Evolutionary conservation across 1,284 basidiomycete genomes (phyloP).

Genomic region (Ceratobasidium papillatum): DNA sequence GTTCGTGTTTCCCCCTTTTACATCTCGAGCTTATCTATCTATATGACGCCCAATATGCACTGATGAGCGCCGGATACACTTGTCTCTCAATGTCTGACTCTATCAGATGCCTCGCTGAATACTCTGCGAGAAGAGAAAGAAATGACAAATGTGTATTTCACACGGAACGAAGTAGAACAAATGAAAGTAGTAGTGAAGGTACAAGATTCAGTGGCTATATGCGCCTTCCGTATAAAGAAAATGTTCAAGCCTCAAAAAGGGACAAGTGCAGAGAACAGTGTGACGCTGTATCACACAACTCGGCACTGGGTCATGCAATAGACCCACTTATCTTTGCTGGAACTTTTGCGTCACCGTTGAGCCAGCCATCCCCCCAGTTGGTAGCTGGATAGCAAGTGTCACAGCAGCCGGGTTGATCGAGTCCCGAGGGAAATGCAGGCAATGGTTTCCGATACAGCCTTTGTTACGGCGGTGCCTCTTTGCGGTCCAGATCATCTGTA

Average conservation of each 20-base stretch:
- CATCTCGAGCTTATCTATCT: too few relatives aligned
- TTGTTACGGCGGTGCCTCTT: constrained; percentile 6
- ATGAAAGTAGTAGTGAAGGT: neutral
- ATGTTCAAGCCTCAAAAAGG: neutral
- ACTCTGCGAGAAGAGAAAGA: too few relatives aligned
- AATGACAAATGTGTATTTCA: neutral
- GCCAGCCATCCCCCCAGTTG: constrained; percentile 12
- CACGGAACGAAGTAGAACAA: neutral
- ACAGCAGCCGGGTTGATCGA: neutral
- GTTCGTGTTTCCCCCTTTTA: too few relatives aligned
- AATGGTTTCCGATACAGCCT: constrained; percentile 5
- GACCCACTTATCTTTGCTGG: neutral
- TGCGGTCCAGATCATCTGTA: neutral
- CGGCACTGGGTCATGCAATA: neutral
- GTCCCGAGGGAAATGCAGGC: neutral
- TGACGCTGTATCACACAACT: neutral
- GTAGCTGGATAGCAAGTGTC: neutral
- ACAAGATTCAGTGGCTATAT: neutral
- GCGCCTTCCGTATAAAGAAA: neutral
- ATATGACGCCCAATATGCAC: too few relatives aligned
- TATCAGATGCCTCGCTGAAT: too few relatives aligned
- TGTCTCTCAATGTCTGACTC: too few relatives aligned
- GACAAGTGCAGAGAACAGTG: neutral
- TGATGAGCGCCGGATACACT: too few relatives aligned
- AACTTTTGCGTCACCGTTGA: constrained; percentile 17